Base-by-base conservation (phyloP, 2,329 filamentous ascomycete genomes). In the Talaromyces sp. region DNA sequence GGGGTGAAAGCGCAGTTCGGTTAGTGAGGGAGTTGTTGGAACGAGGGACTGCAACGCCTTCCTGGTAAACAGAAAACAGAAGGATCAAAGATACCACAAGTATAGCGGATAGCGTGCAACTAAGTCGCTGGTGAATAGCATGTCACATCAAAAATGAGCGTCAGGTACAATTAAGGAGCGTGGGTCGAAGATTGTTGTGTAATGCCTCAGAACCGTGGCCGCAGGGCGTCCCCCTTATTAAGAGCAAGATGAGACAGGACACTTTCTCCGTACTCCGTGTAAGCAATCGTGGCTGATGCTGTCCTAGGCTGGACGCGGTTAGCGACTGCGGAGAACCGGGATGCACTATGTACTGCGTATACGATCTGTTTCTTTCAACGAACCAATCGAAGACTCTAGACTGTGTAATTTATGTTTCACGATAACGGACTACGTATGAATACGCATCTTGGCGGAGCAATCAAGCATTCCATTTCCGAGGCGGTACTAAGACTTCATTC, bases 221-320 rank as follows among this genome's bases (percentile, higher is more conserved):
- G 23, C 23, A 18, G 11, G 5, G 31, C 16, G n/a, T 14, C 31
- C 50, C 48, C 50, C 50, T 54, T 54, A 54, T 37, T 54, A 23
- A 35, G 50, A 18, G 42, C 18, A 11, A 37, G n/a, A 35, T 54
- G n/a, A 35, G 28, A 33, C 28, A 50, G 44, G 31, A 28, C 14
- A 50, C 44, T 48, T 48, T 28, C 44, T 48, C 44, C 23, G 46
- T 50, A 54, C 48, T 35, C 48, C 48, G 48, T 33, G 48, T 35
- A 50, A 50, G 46, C 31, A 16, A 23, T 54, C 50, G 31, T 54
- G 50, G 50, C 50, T 54, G 50, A 54, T 14, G 46, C 4, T 14
- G 28, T 18, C 25, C 48, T 54, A 54, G 50, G n/a, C 50, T 54
- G 50, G n/a, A 54, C n/a, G 16, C 50, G 50, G 50, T 54, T 54